phyloP scores from a whole-genome alignment of 306 rosid species.

The Ormosia emarginata region DNA sequence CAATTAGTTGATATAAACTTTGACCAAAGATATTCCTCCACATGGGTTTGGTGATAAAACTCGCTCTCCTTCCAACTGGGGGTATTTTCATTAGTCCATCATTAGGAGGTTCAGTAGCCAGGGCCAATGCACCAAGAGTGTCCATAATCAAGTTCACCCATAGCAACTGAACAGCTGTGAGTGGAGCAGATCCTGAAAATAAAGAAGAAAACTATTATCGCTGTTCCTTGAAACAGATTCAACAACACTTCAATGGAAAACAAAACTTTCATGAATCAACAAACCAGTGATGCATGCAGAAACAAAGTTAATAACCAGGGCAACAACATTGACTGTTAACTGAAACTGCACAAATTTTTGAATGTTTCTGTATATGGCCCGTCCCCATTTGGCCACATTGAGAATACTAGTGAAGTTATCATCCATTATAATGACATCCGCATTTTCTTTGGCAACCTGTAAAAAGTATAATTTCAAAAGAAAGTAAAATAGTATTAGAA shows the following conservation, averaged over 20 bases:
- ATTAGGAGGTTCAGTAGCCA: conserved; percentile 93
- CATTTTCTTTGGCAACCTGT: conserved; percentile 94
- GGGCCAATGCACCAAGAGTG: conserved; percentile 93
- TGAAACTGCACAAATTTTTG: conserved; percentile 97
- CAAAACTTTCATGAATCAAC: conserved; percentile 15
- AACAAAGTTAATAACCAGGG: conserved; percentile 71
- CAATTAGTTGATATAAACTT: conserved; percentile 72
- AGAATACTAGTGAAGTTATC: conserved; percentile 83
- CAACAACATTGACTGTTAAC: conserved; percentile 87
- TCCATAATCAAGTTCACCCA: conserved; percentile 99
- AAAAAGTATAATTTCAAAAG: conserved; percentile 14
- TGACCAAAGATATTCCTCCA: conserved; percentile 94
- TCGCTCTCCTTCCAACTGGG: conserved; percentile 65
- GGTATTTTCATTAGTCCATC: conserved; percentile 74
- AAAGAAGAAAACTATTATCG: background rate
- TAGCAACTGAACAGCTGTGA: conserved; percentile 89
- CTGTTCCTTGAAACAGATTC: conserved; percentile 16
- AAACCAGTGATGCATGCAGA: conserved; percentile 90
- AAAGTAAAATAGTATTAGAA: background rate
- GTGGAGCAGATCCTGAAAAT: conserved; percentile 85
- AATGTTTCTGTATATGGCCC: conserved; percentile 87
- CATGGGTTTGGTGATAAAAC: conserved; percentile 81
- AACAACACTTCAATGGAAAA: background rate
- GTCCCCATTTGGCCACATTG: conserved; percentile 91
- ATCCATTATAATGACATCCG: conserved; percentile 88